These are phyloP conservation scores for Rhododendron molle DNA, from an alignment of 148 eudicot genomes.

Conservation along the genomic window DNA sequence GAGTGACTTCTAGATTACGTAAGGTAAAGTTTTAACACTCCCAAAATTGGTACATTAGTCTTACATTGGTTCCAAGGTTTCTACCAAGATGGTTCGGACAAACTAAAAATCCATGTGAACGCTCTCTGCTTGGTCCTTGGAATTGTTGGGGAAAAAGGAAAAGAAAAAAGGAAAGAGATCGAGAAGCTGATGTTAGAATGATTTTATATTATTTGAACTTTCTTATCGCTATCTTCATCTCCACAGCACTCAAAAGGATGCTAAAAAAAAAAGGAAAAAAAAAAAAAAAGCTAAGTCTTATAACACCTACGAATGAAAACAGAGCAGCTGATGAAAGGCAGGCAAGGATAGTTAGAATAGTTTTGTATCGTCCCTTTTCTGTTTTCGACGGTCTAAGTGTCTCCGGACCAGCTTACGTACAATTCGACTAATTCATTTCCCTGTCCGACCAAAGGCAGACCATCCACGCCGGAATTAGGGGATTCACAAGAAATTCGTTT, in stretches of 20 bases:
- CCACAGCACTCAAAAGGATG: not conserved
- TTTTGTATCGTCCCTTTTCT: not conserved
- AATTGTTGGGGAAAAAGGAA: not conserved
- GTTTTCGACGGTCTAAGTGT: not conserved
- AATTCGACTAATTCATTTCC: too few species aligned
- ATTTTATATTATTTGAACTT: not conserved
- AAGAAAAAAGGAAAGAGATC: not conserved
- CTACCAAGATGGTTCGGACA: not conserved
- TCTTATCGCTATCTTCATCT: slow-evolving; percentile 3
- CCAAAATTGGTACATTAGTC: not conserved
- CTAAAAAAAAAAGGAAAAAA: not conserved
- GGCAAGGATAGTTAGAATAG: not conserved
- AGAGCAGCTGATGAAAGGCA: not conserved
- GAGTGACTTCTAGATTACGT: not conserved
- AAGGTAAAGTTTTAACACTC: not conserved
- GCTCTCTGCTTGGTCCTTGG: not conserved
- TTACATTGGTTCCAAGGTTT: not conserved
- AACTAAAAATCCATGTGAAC: not conserved
- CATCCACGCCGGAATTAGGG: too few species aligned
- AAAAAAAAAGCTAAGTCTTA: not conserved
- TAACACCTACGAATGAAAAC: not conserved
- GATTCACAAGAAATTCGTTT: too few species aligned
- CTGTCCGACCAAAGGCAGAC: too few species aligned
- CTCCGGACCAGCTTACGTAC: not conserved
- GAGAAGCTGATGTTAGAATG: not conserved